phyloP scores from a whole-genome alignment of 1,284 basidiomycete genomes.

The Rhodotorula sp. region DNA sequence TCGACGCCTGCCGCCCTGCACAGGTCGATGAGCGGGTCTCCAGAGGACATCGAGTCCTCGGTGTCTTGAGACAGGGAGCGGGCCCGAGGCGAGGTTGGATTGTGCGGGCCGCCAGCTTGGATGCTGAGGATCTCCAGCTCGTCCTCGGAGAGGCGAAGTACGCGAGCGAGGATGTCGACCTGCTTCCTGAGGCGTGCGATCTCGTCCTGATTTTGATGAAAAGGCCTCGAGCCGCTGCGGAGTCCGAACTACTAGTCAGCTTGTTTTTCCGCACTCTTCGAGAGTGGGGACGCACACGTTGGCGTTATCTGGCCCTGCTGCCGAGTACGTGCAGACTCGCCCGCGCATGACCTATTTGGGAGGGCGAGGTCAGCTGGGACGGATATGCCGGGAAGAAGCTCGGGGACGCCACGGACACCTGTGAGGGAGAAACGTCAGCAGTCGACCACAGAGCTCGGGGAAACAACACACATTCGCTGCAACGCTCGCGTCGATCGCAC shows the following conservation, averaged over 20 bases:
- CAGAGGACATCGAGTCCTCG: no score
- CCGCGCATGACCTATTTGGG: background rate
- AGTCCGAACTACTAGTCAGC: no score
- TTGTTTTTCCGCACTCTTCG: no score
- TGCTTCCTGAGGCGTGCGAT: background rate
- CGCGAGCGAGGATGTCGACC: background rate
- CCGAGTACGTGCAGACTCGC: background rate
- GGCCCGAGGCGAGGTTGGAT: no score
- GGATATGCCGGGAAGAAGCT: no score
- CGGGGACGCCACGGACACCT: background rate
- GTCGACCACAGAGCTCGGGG: no score
- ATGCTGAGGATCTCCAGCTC: background rate
- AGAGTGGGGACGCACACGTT: no score
- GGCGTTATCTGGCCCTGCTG: background rate
- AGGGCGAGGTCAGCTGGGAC: background rate
- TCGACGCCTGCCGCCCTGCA: no score
- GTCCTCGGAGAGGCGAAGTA: background rate
- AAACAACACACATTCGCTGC: slow-evolving; percentile 1
- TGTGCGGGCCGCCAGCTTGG: no score
- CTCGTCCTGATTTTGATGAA: background rate
- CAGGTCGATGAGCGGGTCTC: no score
- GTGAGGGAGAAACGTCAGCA: background rate
- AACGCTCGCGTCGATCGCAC: background rate
- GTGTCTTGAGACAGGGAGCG: no score
- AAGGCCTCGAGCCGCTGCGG: background rate